These are phyloP conservation scores for Rubia balearica DNA, from an alignment of 305 asterid species.

Conservation along the genomic window DNA sequence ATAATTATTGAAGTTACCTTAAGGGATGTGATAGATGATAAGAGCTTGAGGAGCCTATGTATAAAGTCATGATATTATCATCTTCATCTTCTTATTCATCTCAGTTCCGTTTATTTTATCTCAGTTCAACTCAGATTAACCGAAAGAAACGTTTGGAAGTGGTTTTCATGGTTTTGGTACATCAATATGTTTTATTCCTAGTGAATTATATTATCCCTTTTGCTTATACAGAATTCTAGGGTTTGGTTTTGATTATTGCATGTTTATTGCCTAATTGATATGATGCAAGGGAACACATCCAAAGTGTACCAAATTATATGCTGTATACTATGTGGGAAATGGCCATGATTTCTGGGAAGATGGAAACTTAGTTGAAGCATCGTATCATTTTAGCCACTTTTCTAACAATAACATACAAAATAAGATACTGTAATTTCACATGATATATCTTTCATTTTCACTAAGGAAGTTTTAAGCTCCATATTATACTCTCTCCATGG, in stretches of 20 bases:
- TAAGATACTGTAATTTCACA: too few relatives aligned
- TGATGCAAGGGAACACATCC: background rate
- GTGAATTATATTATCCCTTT: background rate
- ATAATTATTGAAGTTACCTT: background rate
- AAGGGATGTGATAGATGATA: conserved; percentile 1
- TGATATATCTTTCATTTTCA: too few relatives aligned
- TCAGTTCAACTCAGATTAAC: too few relatives aligned
- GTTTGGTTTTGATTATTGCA: background rate
- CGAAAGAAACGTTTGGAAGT: too few relatives aligned
- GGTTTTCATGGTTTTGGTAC: too few relatives aligned
- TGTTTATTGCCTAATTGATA: background rate
- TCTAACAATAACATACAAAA: too few relatives aligned
- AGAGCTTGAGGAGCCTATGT: conserved; percentile 7
- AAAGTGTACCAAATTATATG: background rate
- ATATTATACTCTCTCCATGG: too few relatives aligned
- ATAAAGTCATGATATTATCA: background rate
- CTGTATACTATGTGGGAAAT: background rate
- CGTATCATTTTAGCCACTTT: too few relatives aligned
- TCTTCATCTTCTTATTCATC: background rate
- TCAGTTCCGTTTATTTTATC: too few relatives aligned
- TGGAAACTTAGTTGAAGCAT: background rate
- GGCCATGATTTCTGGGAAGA: background rate
- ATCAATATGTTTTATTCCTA: background rate
- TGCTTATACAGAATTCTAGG: background rate
- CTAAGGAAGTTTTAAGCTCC: too few relatives aligned